phyloP scores from a whole-genome alignment of 352 stramenopile species.

The Globisporangium sylvaticum region DNA sequence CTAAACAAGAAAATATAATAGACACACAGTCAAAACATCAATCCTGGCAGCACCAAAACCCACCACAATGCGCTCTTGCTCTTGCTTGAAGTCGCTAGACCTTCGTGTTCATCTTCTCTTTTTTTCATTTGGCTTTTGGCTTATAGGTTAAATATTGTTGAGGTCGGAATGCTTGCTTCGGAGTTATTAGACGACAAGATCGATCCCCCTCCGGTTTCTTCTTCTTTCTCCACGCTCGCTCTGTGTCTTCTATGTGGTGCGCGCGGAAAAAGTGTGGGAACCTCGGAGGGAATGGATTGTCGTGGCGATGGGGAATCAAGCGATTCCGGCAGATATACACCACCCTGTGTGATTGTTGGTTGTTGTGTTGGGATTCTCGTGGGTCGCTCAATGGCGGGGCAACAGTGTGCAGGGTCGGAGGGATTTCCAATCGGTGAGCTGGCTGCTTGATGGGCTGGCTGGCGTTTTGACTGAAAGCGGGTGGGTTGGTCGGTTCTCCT shows the following conservation, averaged over 20 bases:
- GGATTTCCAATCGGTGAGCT: neutral
- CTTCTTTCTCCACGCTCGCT: neutral
- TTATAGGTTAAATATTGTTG: constrained; percentile 9
- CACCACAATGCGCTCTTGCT: neutral
- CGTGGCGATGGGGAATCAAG: neutral
- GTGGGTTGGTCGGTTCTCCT: neutral
- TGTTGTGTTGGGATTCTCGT: constrained; percentile 4
- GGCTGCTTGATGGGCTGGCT: neutral
- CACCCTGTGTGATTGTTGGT: constrained; percentile 2
- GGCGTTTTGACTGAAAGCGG: neutral
- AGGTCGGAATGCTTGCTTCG: constrained; percentile 4
- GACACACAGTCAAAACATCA: neutral
- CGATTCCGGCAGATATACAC: constrained; percentile 10
- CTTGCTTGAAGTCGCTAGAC: neutral
- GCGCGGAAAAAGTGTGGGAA: neutral
- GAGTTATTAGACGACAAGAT: neutral
- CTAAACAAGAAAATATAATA: neutral
- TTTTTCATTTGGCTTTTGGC: neutral
- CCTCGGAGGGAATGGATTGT: neutral
- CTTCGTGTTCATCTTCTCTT: neutral
- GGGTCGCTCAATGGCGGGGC: neutral
- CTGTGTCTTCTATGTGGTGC: constrained; percentile 11
- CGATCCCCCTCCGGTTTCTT: neutral
- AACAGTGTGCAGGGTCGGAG: constrained; percentile 7
- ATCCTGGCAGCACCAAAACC: neutral